phyloP scores from a whole-genome alignment of 1,139 yeast genomes.

The Candida frijolesensis region DNA sequence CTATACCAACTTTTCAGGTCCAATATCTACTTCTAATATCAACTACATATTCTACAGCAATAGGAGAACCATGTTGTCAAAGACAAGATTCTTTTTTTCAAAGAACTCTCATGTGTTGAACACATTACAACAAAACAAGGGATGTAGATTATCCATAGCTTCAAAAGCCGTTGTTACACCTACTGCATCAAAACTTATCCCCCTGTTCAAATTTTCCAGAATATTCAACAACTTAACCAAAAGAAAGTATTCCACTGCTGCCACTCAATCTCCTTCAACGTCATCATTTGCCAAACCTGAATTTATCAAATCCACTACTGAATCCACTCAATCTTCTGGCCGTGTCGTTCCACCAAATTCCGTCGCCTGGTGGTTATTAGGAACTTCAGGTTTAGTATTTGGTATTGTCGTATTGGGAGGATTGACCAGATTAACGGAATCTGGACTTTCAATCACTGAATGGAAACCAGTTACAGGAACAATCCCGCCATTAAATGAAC shows the following conservation, averaged over 20 bases:
- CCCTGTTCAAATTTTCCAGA: slow-evolving; percentile 6
- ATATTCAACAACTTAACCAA: slow-evolving; percentile 6
- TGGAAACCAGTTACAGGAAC: slow-evolving; percentile 99
- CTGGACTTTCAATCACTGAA: slow-evolving; percentile 94
- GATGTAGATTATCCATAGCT: slow-evolving; percentile 14
- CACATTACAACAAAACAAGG: slow-evolving; percentile 29
- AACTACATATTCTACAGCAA: background rate
- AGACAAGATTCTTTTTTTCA: slow-evolving; percentile 47
- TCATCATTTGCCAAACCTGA: slow-evolving; percentile 1
- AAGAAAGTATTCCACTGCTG: slow-evolving; percentile 10
- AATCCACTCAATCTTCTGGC: slow-evolving; percentile 17
- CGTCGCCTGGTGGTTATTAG: slow-evolving; percentile 88
- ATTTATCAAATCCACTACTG: slow-evolving; percentile 11
- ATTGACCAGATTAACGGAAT: slow-evolving; percentile 89
- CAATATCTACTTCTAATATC: background rate
- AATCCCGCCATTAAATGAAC: slow-evolving; percentile 78
- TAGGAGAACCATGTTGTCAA: slow-evolving; percentile 28
- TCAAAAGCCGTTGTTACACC: background rate
- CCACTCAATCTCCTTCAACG: slow-evolving; percentile 7
- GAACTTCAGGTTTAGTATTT: slow-evolving; percentile 88
- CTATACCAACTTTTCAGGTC: background rate
- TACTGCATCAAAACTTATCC: slow-evolving; percentile 3
- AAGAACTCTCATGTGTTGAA: slow-evolving; percentile 40
- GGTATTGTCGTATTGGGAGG: slow-evolving; percentile 98
- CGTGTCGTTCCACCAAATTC: slow-evolving; percentile 39